Conservation (phyloP, 257 asterid genomes). For the Nyctanthes arbortristis region DNA sequence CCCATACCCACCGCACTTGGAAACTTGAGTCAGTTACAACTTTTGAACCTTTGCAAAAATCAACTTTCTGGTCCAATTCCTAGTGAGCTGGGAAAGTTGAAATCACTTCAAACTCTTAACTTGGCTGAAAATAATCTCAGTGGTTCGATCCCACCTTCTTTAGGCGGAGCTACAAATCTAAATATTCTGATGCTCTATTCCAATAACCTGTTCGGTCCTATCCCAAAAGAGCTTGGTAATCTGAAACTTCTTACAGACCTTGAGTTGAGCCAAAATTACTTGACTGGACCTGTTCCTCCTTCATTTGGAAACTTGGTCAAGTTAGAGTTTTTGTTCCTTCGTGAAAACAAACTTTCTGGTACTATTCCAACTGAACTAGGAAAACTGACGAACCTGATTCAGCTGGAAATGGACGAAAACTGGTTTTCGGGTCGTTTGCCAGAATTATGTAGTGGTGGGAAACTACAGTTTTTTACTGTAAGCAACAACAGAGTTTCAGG, state of each 20-base stretch:
- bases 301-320: neutral
- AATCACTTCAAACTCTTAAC: neutral
- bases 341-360: neutral
- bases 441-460: neutral
- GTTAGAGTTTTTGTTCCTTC: neutral
- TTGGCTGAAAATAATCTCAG: neutral
- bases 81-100: constrained; percentile 7
- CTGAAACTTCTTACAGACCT: neutral
- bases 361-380: neutral
- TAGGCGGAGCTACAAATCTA: constrained; percentile 27
- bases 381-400: neutral
- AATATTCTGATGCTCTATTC: neutral
- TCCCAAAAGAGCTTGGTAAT: constrained; percentile 14
- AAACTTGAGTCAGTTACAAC: neutral
- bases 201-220: constrained; percentile 12
- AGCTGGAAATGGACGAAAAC: neutral
- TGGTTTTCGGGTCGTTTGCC: constrained; percentile 11
- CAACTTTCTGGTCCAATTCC: constrained; percentile 1
- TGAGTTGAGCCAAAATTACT: too few species aligned
- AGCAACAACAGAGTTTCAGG: constrained; percentile 18
- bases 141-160: constrained; percentile 26
- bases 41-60: neutral
- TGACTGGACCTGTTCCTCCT: neutral
- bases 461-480: neutral
- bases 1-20: constrained; percentile 14